Percentiles rank a stretch among this genome's conserved stretches.
Conservation (phyloP, 1,284 basidiomycete species). For the Apiotrichum gracile region DNA sequence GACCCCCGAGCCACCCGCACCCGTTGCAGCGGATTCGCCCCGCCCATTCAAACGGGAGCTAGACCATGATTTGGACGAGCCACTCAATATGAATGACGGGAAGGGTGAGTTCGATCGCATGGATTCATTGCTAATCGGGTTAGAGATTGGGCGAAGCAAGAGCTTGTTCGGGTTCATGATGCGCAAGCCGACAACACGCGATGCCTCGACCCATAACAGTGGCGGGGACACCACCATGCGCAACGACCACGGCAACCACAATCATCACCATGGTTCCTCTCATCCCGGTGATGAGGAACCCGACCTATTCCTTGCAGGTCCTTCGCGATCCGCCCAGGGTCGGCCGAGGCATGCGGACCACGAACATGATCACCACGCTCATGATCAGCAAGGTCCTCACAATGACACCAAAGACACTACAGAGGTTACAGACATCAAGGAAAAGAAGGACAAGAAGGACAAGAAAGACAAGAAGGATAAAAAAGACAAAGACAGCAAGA, state of each 20-base stretch:
- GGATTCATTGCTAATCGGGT: background rate
- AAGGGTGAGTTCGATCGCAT: background rate
- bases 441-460: background rate
- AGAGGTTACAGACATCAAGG: background rate
- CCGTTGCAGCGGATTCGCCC: background rate
- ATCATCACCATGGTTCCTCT: background rate
- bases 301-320: background rate
- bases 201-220: background rate
- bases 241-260: background rate
- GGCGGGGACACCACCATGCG: background rate
- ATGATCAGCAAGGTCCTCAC: no score
- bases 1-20: background rate
- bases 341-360: background rate
- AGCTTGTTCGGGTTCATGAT: background rate
- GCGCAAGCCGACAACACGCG: background rate
- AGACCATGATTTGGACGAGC: background rate
- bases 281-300: background rate
- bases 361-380: no score
- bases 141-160: background rate
- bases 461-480: no score
- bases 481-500: background rate
- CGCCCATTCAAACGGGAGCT: background rate
- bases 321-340: background rate
- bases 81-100: background rate
- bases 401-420: no score